Evolutionary conservation across 1,284 basidiomycete species (phyloP), one percentile per base, ranked within the genome.

Genomic region (Microbotryomycetes sp.): DNA sequence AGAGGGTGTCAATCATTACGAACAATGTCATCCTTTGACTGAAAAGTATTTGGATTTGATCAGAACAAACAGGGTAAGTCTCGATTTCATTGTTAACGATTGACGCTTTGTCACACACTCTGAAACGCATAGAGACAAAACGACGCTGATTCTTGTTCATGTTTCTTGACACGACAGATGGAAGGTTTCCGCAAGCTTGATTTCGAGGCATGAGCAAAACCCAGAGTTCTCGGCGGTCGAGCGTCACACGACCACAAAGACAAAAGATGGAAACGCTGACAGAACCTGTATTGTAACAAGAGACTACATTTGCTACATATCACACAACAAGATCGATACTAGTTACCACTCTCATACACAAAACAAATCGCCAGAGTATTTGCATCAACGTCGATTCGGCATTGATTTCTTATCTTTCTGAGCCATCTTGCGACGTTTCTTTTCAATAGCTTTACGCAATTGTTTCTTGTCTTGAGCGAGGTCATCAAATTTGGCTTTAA

Each of bases 11-110:
- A 75, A 72, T 67, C 72, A 73, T 62, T 74, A 76, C 66, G 69
- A 73, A 54, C 49, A 42, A 72, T 98, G 94, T 80, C 86, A 84
- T 74, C 87, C 88, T 76, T 77, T 96, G 59, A 84, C 89, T 47
- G 87, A 94, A 67, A 86, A 86, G 76, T 97, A 97, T 75, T 76
- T 86, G 42, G 80, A 80, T 55, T 86, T 96, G 85, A 78, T 97
- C 66, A 81, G 81, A 76, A 86, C 90, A 61, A 90, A 88, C 75
- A 88, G 83, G 83, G 67, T 69, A 9, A 47, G 65, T 65, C 30
- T 5, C 46, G 23, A 42, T 30, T n/a, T n/a, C n/a, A n/a, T n/a
- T n/a, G n/a, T n/a, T n/a, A n/a, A n/a, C n/a, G n/a, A n/a, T n/a
- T n/a, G n/a, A n/a, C n/a, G n/a, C n/a, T n/a, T n/a, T n/a, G n/a